Percentiles rank a stretch among this genome's conserved stretches.
Evolutionary conservation across 176 grass and related monocot species (phyloP).

Genomic region (Thinopyrum elongatum): DNA sequence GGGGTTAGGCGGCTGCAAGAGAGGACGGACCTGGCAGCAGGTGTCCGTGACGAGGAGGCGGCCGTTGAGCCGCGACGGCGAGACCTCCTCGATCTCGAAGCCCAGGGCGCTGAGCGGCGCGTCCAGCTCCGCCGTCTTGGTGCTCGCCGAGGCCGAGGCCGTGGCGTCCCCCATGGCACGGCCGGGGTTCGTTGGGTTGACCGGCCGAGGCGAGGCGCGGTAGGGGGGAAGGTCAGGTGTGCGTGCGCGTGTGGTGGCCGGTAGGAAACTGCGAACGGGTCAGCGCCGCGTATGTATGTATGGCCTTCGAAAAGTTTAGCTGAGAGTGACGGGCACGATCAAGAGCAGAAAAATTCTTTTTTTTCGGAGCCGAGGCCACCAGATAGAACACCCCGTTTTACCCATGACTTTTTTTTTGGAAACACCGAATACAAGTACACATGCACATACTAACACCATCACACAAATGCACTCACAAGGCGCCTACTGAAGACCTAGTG

Average conservation of each 20-base stretch:
- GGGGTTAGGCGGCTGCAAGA: neutral
- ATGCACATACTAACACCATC: no score
- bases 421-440: no score
- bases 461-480: no score
- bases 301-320: no score
- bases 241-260: neutral
- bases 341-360: no score
- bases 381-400: no score
- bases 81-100: constrained; percentile 69
- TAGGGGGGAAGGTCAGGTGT: neutral
- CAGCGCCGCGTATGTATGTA: neutral
- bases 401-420: no score
- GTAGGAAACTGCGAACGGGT: neutral
- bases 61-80: constrained; percentile 52
- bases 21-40: constrained; percentile 65
- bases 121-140: constrained; percentile 66
- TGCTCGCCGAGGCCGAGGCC: neutral
- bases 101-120: constrained; percentile 54
- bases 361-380: no score
- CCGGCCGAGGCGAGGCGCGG: neutral
- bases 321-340: no score
- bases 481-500: no score
- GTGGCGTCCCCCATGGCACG: neutral
- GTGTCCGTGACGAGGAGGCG: constrained; percentile 50
- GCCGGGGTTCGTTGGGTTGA: neutral